A percentile compares a stretch with the other conserved stretches of the same genome.
Evolutionary conservation across 768 basidiomycete genomes (phyloP).

Genomic region (Xerocomellus dryophilus): DNA sequence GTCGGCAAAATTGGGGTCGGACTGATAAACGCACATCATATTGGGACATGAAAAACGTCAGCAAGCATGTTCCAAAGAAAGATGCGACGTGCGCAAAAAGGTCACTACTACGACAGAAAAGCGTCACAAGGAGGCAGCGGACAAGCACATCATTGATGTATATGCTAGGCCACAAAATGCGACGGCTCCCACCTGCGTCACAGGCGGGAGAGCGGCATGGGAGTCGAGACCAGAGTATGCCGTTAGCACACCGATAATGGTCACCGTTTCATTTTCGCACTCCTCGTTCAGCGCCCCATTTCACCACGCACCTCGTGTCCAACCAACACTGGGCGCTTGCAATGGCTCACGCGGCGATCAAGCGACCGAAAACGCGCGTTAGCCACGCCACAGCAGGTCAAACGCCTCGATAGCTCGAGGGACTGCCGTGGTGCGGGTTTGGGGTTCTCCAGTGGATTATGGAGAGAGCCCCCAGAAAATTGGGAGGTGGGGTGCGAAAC

Average conservation of each 20-base stretch:
- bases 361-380: conserved; percentile 91
- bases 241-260: conserved; percentile 23
- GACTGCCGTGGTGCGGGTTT: conserved; percentile 80
- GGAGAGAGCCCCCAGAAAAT: conserved; percentile 99
- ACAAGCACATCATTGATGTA: conserved; percentile 45
- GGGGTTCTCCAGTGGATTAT: conserved; percentile 84
- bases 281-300: conserved; percentile 98
- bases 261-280: conserved; percentile 56
- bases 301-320: conserved; percentile 91
- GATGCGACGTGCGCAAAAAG: conserved; percentile 26
- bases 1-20: conserved; percentile 79
- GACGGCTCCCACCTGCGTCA: conserved; percentile 56
- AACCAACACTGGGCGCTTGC: conserved; percentile 70
- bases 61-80: conserved; percentile 41
- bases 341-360: conserved; percentile 81
- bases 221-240: conserved; percentile 25
- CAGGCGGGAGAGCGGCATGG: conserved; percentile 51
- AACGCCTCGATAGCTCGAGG: conserved; percentile 78
- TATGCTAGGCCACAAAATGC: conserved; percentile 59
- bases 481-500: conserved; percentile 91
- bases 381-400: conserved; percentile 73
- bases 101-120: conserved; percentile 30
- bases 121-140: conserved; percentile 61
- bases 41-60: conserved; percentile 51
- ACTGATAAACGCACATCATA: conserved; percentile 46